Percentiles rank a stretch among this genome's conserved stretches.
Conservation (phyloP, 2,329 filamentous ascomycete genomes). For the Aquanectria penicillioides region DNA sequence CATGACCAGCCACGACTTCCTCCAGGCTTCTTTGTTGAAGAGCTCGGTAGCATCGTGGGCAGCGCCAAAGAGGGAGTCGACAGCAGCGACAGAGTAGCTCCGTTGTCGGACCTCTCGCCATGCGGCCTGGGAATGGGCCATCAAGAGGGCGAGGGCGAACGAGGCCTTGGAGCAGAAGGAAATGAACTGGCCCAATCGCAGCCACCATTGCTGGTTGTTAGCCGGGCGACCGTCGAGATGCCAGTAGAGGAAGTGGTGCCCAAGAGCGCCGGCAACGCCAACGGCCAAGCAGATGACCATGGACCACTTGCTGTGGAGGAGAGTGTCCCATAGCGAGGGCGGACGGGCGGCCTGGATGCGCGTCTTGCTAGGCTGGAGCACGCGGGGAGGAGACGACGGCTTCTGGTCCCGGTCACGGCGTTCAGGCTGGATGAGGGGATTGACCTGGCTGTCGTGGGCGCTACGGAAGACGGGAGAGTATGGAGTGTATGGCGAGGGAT, state of each 20-base stretch:
- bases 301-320: constrained; percentile 21
- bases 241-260: constrained; percentile 16
- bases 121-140: constrained; percentile 24
- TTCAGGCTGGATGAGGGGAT: constrained; percentile 5
- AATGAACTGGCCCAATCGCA: constrained; percentile 25
- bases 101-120: constrained; percentile 19
- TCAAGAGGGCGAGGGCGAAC: constrained; percentile 19
- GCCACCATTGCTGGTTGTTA: constrained; percentile 17
- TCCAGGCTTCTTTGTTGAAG: constrained; percentile 33
- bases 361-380: constrained; percentile 2
- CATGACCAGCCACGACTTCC: constrained; percentile 35
- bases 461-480: constrained; percentile 4
- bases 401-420: too few relatives aligned
- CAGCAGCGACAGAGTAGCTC: constrained; percentile 20
- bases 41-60: constrained; percentile 25
- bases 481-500: constrained; percentile 12
- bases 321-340: not conserved
- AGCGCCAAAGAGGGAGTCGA: constrained; percentile 33
- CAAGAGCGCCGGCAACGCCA: constrained; percentile 11
- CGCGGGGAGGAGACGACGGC: not conserved
- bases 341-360: not conserved
- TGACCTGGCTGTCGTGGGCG: constrained; percentile 13
- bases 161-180: constrained; percentile 22
- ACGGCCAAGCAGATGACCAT: constrained; percentile 20
- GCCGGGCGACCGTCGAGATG: constrained; percentile 10